A percentile compares a stretch with the other conserved stretches of the same genome.
These are phyloP conservation scores for Saturnispora hagleri DNA, from an alignment of 805 yeast genomes.

Conservation along the genomic window DNA sequence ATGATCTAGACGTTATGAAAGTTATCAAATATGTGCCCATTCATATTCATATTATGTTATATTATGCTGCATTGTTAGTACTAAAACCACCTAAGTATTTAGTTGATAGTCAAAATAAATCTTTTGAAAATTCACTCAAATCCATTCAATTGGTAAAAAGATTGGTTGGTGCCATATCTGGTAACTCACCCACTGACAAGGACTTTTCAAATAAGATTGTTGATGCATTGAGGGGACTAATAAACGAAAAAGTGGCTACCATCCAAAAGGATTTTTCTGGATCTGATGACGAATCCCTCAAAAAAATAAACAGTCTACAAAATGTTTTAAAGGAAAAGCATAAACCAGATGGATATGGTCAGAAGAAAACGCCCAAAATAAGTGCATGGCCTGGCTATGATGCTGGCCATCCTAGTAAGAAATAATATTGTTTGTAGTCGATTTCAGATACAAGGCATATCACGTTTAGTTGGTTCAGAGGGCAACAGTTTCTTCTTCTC, in stretches of 20 bases:
- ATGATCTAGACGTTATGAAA: conserved; percentile 47
- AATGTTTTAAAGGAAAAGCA: conserved; percentile 13
- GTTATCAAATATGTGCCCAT: conserved; percentile 57
- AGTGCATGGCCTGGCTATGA: conserved; percentile 61
- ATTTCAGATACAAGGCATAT: neutral
- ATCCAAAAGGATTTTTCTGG: conserved; percentile 6
- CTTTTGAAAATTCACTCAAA: conserved; percentile 26
- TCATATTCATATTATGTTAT: conserved; percentile 65
- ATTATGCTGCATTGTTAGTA: conserved; percentile 52
- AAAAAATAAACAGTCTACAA: conserved; percentile 4
- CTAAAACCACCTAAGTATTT: conserved; percentile 37
- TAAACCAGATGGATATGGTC: neutral
- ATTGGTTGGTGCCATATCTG: conserved; percentile 33
- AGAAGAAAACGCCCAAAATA: conserved; percentile 4
- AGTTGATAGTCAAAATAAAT: conserved; percentile 15
- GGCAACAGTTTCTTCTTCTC: neutral
- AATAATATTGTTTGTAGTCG: neutral
- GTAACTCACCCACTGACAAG: conserved; percentile 44
- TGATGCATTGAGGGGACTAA: conserved; percentile 20
- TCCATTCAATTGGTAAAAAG: conserved; percentile 36
- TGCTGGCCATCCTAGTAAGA: conserved; percentile 48
- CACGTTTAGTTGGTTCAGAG: neutral
- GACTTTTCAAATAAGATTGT: conserved; percentile 39
- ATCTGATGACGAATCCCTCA: conserved; percentile 10
- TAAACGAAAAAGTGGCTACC: conserved; percentile 22